A percentile compares a stretch with the other conserved stretches of the same genome.
Conservation (phyloP, 192 early-diverging fungal species). For the Backusella psychrophila region DNA sequence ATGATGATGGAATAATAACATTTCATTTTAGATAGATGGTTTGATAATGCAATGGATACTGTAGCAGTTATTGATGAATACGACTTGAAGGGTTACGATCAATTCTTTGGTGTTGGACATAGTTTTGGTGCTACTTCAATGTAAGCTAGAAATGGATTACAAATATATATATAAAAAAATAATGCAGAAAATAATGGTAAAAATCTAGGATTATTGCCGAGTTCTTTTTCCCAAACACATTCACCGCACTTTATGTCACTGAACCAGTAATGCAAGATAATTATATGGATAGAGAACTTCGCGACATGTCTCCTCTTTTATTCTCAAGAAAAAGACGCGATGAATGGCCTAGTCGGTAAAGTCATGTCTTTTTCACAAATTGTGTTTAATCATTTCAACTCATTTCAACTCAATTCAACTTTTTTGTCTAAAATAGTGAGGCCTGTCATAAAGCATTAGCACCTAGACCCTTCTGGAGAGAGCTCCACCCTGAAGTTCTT, state of each 20-base stretch:
- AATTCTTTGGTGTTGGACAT: slow-evolving; percentile 59
- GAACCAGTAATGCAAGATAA: slow-evolving; percentile 11
- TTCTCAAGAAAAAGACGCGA: slow-evolving; percentile 45
- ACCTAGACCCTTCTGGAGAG: slow-evolving; percentile 35
- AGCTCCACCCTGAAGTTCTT: slow-evolving; percentile 48
- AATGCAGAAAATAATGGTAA: neutral
- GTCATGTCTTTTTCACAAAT: neutral
- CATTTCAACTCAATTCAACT: neutral
- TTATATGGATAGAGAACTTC: slow-evolving; percentile 27
- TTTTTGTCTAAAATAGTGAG: slow-evolving; percentile 19
- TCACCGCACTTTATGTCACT: slow-evolving; percentile 8
- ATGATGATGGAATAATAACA: neutral
- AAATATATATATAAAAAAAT: too few relatives aligned
- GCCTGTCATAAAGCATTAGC: slow-evolving; percentile 22
- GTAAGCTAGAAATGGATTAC: slow-evolving; percentile 1
- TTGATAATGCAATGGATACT: slow-evolving; percentile 47
- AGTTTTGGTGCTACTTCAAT: slow-evolving; percentile 43
- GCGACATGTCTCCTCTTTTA: slow-evolving; percentile 35
- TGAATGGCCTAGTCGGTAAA: slow-evolving; percentile 43
- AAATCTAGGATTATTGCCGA: slow-evolving; percentile 13
- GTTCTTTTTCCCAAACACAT: slow-evolving; percentile 13
- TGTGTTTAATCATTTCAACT: neutral
- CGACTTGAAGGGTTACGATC: slow-evolving; percentile 18
- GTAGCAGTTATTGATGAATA: slow-evolving; percentile 43
- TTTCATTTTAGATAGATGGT: slow-evolving; percentile 46